Percentiles rank a stretch among this genome's conserved stretches.
These are phyloP conservation scores for Aspergillus tamarii DNA, from an alignment of 2,329 filamentous ascomycete species.

Conservation along the genomic window DNA sequence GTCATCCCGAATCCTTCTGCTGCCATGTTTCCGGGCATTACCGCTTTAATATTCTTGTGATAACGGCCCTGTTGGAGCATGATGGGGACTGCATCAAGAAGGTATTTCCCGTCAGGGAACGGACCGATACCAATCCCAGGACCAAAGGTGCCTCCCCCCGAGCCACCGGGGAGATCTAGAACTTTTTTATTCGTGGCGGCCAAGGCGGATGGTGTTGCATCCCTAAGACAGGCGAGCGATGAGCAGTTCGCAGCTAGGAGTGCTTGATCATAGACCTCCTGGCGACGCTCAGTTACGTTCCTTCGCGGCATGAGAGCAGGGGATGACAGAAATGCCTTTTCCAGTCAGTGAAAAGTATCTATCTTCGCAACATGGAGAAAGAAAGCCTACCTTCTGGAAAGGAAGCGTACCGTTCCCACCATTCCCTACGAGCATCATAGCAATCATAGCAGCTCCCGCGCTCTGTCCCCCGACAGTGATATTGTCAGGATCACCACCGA, in stretches of 20 bases:
- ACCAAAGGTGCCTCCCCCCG: neutral
- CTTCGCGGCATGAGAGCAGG: neutral
- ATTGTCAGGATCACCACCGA: constrained; percentile 7
- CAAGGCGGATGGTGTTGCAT: neutral
- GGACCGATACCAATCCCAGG: neutral
- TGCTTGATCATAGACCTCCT: neutral
- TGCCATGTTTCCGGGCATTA: neutral
- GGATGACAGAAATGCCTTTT: constrained; percentile 3
- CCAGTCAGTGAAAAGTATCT: neutral
- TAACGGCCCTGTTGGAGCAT: neutral
- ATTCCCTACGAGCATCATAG: constrained; percentile 6
- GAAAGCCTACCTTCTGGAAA: neutral
- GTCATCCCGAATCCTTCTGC: neutral
- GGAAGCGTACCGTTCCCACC: neutral
- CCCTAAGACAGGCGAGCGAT: neutral
- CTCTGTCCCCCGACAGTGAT: constrained; percentile 4
- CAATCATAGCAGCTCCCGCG: constrained; percentile 1
- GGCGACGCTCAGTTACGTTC: constrained; percentile 1
- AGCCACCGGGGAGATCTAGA: neutral
- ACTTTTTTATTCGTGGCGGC: neutral
- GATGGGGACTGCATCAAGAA: neutral
- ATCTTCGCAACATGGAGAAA: neutral
- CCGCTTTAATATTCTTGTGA: neutral
- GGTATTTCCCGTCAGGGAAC: neutral
- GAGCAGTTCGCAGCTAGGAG: neutral